Evolutionary conservation across 305 asterid species (phyloP).

Genomic region (Solanum aculeatissimum): DNA sequence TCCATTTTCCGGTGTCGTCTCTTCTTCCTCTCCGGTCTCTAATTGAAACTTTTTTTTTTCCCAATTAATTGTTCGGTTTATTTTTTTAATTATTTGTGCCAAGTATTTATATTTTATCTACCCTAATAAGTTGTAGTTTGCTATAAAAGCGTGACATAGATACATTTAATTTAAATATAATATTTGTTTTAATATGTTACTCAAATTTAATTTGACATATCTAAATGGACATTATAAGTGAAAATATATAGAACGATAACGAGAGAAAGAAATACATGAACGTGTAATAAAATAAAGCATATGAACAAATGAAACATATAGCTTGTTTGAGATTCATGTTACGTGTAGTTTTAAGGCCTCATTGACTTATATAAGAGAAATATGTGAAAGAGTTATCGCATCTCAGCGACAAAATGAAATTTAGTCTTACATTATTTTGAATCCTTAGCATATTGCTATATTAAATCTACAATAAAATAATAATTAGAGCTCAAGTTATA

Average conservation of each 20-base stretch:
- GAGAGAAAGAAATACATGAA: not conserved
- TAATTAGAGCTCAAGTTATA: no score
- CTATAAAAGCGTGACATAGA: not conserved
- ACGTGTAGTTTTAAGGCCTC: not conserved
- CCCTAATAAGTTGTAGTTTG: not conserved
- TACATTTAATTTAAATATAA: not conserved
- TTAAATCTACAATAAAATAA: no score
- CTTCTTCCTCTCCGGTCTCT: not conserved
- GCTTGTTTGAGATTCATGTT: not conserved
- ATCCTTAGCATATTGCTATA: no score
- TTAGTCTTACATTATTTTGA: not conserved
- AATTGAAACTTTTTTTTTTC: not conserved
- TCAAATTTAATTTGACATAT: not conserved
- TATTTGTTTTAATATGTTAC: not conserved
- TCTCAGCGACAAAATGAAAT: fast-evolving
- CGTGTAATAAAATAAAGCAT: not conserved
- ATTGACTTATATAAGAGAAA: not conserved
- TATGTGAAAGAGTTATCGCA: not conserved
- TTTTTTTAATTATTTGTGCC: not conserved
- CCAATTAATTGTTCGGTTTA: not conserved
- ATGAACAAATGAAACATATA: not conserved
- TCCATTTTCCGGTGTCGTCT: constrained; percentile 30
- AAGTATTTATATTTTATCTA: not conserved
- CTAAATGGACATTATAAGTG: not conserved
- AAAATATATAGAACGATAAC: not conserved